Evolutionary conservation across 176 grass and related monocot species (phyloP).

Genomic region (Aegilops umbellulata): DNA sequence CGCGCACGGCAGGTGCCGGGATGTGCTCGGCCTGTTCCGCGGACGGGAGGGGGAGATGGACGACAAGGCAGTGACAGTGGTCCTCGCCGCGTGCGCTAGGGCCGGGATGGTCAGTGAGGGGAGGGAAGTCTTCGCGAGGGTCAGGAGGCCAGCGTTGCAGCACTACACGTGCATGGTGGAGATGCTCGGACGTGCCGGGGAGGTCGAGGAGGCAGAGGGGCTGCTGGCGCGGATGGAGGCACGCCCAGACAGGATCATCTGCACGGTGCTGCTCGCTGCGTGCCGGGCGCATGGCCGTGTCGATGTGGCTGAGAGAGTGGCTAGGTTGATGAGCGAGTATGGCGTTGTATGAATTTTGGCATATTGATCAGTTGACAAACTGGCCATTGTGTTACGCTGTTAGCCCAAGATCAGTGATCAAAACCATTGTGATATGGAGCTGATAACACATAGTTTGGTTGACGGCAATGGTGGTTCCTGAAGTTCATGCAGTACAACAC

Average conservation of each 20-base stretch:
- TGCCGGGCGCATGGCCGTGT: slow-evolving; percentile 44
- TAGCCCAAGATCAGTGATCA: not conserved
- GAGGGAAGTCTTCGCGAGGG: slow-evolving; percentile 40
- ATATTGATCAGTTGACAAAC: not conserved
- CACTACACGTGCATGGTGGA: slow-evolving; percentile 82
- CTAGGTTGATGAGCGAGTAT: slow-evolving; percentile 5
- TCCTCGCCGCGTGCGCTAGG: slow-evolving; percentile 51
- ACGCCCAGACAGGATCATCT: slow-evolving; percentile 51
- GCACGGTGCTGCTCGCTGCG: slow-evolving; percentile 31
- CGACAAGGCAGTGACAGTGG: slow-evolving; percentile 38
- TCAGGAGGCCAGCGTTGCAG: slow-evolving; percentile 41
- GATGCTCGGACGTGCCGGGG: slow-evolving; percentile 41
- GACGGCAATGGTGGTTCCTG: not conserved
- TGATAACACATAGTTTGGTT: not conserved
- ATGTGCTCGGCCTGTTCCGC: slow-evolving; percentile 22
- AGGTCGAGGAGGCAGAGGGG: slow-evolving; percentile 61
- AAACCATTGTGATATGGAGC: not conserved
- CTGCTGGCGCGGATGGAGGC: slow-evolving; percentile 44
- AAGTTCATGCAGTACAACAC: not conserved
- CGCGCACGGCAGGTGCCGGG: slow-evolving; percentile 40
- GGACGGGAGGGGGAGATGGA: slow-evolving; percentile 15
- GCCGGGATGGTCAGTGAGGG: slow-evolving; percentile 41
- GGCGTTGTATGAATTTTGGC: not conserved
- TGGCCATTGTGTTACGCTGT: not conserved
- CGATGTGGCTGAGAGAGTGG: slow-evolving; percentile 58